Evolutionary conservation across 2,329 filamentous ascomycete genomes (phyloP).

Genomic region (Drechslerella dactyloides): DNA sequence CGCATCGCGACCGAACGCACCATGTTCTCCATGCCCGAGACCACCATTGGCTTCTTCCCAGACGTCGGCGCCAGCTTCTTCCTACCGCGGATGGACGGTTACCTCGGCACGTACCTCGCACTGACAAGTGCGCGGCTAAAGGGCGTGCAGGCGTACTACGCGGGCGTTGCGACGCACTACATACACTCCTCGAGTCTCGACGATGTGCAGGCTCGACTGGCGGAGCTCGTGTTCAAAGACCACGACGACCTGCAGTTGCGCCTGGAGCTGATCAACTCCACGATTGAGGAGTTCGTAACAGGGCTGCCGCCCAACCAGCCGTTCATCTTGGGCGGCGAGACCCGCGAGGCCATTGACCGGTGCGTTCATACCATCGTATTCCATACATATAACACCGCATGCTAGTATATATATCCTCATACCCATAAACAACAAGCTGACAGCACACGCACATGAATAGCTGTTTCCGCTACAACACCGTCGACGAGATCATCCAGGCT

Average conservation of each 20-base stretch:
- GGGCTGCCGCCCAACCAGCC: conserved; percentile 78
- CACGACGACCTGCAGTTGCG: conserved; percentile 69
- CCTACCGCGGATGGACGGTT: conserved; percentile 84
- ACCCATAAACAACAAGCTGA: not conserved
- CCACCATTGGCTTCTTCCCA: conserved; percentile 97
- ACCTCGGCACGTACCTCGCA: conserved; percentile 87
- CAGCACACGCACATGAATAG: conserved; percentile 20
- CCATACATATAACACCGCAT: no score
- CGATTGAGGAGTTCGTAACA: conserved; percentile 89
- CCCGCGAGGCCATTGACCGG: conserved; percentile 82
- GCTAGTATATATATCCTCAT: conserved; percentile 51
- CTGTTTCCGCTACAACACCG: conserved; percentile 72
- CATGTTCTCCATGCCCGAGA: conserved; percentile 97
- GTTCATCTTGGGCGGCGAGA: conserved; percentile 70
- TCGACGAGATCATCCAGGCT: conserved; percentile 73
- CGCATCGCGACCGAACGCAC: conserved; percentile 95
- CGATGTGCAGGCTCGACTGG: conserved; percentile 81
- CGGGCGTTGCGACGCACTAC: conserved; percentile 94
- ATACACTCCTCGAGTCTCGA: conserved; percentile 87
- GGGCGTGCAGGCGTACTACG: conserved; percentile 78
- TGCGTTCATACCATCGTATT: conserved; percentile 10
- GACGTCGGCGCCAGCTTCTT: conserved; percentile 98
- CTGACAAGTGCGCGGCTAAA: conserved; percentile 83
- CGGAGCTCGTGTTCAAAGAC: conserved; percentile 88
- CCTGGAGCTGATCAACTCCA: conserved; percentile 76